Evolutionary conservation across 1,139 yeast genomes (phyloP), one percentile per base, ranked within the genome.

Genomic region (Protomyces inouyei): DNA sequence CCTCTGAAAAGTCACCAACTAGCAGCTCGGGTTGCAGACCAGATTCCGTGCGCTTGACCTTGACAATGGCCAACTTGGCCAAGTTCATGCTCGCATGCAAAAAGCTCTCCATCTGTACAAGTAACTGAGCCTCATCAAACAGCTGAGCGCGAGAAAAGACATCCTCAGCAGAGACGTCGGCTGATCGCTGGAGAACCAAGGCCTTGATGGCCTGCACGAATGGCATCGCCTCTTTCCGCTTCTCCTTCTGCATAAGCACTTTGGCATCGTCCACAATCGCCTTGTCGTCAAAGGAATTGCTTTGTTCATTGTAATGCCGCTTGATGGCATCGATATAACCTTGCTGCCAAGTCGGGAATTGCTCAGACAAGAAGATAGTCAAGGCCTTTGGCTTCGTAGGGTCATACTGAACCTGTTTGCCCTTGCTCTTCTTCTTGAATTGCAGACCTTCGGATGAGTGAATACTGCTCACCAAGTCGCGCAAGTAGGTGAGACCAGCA

Each of bases 321-420:
- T 91, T 84, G 45, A 90, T 95, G 67, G 93, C 77, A 70, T 88
- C 93, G 72, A 93, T 86, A 77, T 90, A 93, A 71, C 82, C 81
- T 67, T 86, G 89, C 78, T 93, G 98, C 98, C 98, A 93, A 71
- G 87, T 93, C 56, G 99, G 98, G 91, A 88, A 93, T 21, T 89
- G 82, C 55, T 84, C 79, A 23, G 96, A 85, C 61, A 93, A 82
- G 73, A 83, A 88, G 68, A 93, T 76, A 18, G 87, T 82, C 73
- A 93, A 79, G 73, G 80, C 83, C 59, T 88, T 85, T 37, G 97
- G 95, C 74, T 83, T 82, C 70, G 84, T 76, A 46, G 83, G 80
- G 73, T 92, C 96, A 68, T 87, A 82, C 65, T 87, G 86, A 36
- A 86, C 83, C 52, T 88, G 82, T 73, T 83, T 82, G 72, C 88